Base-by-base conservation (phyloP, 192 early-diverging fungal species). In the Coemansia sp. region DNA sequence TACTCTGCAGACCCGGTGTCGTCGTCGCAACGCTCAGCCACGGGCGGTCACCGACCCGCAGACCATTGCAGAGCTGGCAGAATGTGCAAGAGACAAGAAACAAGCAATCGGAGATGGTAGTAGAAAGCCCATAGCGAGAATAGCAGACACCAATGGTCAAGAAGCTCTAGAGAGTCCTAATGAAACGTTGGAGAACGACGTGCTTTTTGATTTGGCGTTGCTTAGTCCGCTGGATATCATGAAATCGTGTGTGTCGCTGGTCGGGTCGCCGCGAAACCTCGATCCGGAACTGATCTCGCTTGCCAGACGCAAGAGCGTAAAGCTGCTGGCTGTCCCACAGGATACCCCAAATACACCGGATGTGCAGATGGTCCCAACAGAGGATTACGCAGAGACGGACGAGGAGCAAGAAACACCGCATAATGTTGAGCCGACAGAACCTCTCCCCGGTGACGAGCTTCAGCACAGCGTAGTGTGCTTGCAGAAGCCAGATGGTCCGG, bases 1-100 rank as follows among this genome's bases (percentile, higher is more conserved):
- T 6, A 33, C 56, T 12, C 45, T 80, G n/a, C 72, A 73, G 65
- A 64, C 68, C 14, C 63, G 61, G 3, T 36, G 61, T 32, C 61
- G 68, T 2, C 34, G 67, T 2, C 34, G 67, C 25, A 33, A 56
- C 50, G 57, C 31, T 2, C 38, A 69, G 18, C 56, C 52, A 17
- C 48, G 50, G 0, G 38, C 42, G 3, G 51, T 54, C 54, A 56
- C 54, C 38, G 55, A 36, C 38, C 31, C 62, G 50, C 49, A n/a
- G 12, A 2, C 32, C 33, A 50, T 48, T 40, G 29, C 64, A 34
- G 45, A 56, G 54, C 48, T 30, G 11, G 29, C 8, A 3, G 18
- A 7, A 30, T 16, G 29, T 30, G 29, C 52, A 28, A 16, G 31
- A 7, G 28, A 25, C 7, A 49, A 55, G 30, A 28, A 8, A 16